Base-by-base conservation (phyloP, 106 monocot species). In the Hemerocallis citrina region DNA sequence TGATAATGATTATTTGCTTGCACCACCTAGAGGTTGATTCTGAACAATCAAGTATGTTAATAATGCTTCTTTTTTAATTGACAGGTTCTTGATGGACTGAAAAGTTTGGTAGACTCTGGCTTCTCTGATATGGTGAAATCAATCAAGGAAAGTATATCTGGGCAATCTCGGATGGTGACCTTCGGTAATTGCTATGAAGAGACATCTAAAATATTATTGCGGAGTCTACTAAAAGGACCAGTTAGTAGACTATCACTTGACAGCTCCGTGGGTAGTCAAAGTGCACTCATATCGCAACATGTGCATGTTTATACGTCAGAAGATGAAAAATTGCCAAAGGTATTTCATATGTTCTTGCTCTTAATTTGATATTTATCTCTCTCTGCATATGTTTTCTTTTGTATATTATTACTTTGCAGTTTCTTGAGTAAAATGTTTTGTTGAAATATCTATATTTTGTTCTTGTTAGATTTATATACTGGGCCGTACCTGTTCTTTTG, bases 21-120 rank as follows among this genome's bases (percentile, higher is more conserved):
- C n/a, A n/a, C n/a, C n/a, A n/a, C n/a, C n/a, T n/a, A n/a, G n/a
- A n/a, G n/a, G n/a, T n/a, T n/a, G n/a, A n/a, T n/a, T n/a, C n/a
- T n/a, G n/a, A n/a, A n/a, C n/a, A n/a, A n/a, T n/a, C n/a, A n/a
- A n/a, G n/a, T n/a, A n/a, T n/a, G 48, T 23, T 5, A 6, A 22
- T 52, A 52, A 52, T 52, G 29, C 28, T 33, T 43, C 52, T 1
- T 2, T 47, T 39, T 4, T 34, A 31, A n/a, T n/a, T 31, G 47
- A 55, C 73, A 89, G 94, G 86, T 95, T 50, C 12, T 95, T 75
- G 94, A 95, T 78, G 89, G 89, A 41, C 59, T 95, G 32, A 72
- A 71, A 42, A 51, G 50, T 62, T 75, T 74, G 45, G 15, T 64
- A 29, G 78, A 78, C 34, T 67, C 38, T 27, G 68, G 68, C 15